Percentiles rank a stretch among this genome's conserved stretches.
Evolutionary conservation across 306 rosid genomes (phyloP).

Genomic region (Fragaria nilgerrensis): DNA sequence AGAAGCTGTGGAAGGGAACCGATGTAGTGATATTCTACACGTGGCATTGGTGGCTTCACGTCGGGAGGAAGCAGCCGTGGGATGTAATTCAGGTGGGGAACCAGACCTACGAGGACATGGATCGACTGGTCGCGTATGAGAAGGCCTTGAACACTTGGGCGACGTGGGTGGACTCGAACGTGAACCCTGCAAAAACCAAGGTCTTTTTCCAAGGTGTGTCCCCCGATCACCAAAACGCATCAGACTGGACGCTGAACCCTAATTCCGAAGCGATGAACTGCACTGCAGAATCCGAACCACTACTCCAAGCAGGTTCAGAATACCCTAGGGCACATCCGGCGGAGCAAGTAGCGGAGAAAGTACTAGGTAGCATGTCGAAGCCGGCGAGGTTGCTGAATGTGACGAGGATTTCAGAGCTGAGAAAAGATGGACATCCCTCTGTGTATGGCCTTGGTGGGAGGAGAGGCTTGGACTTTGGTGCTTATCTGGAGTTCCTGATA

Average conservation of each 20-base stretch:
- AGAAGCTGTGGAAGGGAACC: conserved; percentile 20
- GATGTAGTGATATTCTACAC: conserved; percentile 35
- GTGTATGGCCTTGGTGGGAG: conserved; percentile 49
- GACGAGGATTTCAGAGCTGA: conserved; percentile 51
- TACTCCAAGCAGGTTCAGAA: conserved; percentile 14
- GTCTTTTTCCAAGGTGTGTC: conserved; percentile 79
- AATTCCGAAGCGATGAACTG: conserved; percentile 29
- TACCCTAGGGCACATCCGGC: conserved; percentile 48
- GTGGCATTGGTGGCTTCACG: conserved; percentile 49
- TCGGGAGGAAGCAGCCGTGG: conserved; percentile 54
- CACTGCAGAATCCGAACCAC: conserved; percentile 31
- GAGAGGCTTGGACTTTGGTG: conserved; percentile 60
- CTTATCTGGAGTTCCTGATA: conserved; percentile 68
- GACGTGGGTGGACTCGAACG: conserved; percentile 51
- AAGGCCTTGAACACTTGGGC: conserved; percentile 74
- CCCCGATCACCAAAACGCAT: conserved; percentile 60
- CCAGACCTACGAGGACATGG: conserved; percentile 42
- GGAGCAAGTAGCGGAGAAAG: conserved; percentile 42
- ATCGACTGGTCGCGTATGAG: conserved; percentile 61
- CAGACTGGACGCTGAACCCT: conserved; percentile 38
- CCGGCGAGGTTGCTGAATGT: conserved; percentile 43
- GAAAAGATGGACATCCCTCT: conserved; percentile 73
- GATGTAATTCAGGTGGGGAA: conserved; percentile 47
- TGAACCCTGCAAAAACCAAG: conserved; percentile 43
- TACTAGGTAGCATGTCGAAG: conserved; percentile 31